A percentile compares a stretch with the other conserved stretches of the same genome.
Evolutionary conservation across 2,329 filamentous ascomycete species (phyloP).

Genomic region (Bipolaris cookei): DNA sequence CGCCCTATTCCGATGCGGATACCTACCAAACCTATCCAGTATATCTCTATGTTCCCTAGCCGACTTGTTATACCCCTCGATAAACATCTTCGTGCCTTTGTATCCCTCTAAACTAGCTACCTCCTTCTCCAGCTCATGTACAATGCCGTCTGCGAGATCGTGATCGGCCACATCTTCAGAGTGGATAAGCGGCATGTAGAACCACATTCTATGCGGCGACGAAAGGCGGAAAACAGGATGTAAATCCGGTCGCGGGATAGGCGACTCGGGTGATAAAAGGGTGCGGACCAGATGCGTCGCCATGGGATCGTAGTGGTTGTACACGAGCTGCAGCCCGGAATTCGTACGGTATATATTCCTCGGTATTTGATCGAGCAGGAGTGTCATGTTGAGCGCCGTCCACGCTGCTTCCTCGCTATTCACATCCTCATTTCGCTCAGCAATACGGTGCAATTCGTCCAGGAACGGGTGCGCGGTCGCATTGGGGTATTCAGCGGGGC

Average conservation of each 20-base stretch:
- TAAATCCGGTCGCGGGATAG: slow-evolving; percentile 35
- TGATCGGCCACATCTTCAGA: slow-evolving; percentile 60
- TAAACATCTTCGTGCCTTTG: slow-evolving; percentile 34
- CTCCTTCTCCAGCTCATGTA: slow-evolving; percentile 44
- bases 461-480: slow-evolving; percentile 49
- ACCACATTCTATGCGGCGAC: slow-evolving; percentile 59
- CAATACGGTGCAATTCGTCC: slow-evolving; percentile 35
- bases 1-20: slow-evolving; percentile 63
- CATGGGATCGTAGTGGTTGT: slow-evolving; percentile 64
- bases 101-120: slow-evolving; percentile 38
- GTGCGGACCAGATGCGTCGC: slow-evolving; percentile 53
- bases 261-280: slow-evolving; percentile 41
- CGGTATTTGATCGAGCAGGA: slow-evolving; percentile 69
- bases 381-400: slow-evolving; percentile 57
- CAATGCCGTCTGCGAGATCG: slow-evolving; percentile 44
- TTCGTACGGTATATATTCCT: slow-evolving; percentile 65
- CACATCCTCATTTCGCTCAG: slow-evolving; percentile 5
- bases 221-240: slow-evolving; percentile 42
- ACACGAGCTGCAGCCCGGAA: slow-evolving; percentile 55
- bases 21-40: slow-evolving; percentile 62
- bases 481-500: slow-evolving; percentile 42
- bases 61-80: slow-evolving; percentile 46
- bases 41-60: slow-evolving; percentile 59
- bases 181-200: slow-evolving; percentile 67
- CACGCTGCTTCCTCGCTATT: slow-evolving; percentile 38